These are phyloP conservation scores for Candida rishiriensis DNA, from an alignment of 805 yeast genomes.

Conservation along the genomic window DNA sequence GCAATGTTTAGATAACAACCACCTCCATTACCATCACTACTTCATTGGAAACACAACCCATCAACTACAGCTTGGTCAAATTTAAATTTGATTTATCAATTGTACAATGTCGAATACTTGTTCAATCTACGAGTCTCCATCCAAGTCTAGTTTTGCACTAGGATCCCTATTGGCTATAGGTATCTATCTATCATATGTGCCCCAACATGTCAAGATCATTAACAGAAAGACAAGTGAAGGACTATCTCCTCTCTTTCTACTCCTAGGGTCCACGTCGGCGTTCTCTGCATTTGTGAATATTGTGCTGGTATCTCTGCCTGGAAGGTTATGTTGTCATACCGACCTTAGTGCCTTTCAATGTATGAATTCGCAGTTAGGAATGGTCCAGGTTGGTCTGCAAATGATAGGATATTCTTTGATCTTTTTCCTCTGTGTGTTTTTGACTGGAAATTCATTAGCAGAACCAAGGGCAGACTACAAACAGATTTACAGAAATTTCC, in stretches of 20 bases:
- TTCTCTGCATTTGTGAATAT: conserved; percentile 64
- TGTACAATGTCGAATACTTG: conserved; percentile 26
- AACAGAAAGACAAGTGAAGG: conserved; percentile 68
- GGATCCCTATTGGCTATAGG: conserved; percentile 58
- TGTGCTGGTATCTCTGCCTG: conserved; percentile 53
- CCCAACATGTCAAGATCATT: conserved; percentile 65
- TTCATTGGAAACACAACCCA: no score
- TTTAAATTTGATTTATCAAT: no score
- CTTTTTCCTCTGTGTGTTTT: conserved; percentile 47
- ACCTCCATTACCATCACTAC: no score
- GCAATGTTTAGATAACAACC: no score
- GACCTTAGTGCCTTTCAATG: conserved; percentile 51
- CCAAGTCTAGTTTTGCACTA: conserved; percentile 41
- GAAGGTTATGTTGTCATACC: conserved; percentile 55
- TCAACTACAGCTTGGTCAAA: no score
- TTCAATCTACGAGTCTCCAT: conserved; percentile 44
- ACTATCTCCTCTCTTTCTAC: conserved; percentile 63
- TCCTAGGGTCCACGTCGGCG: conserved; percentile 70
- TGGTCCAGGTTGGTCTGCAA: conserved; percentile 64
- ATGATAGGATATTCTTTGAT: conserved; percentile 55
- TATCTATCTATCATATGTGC: conserved; percentile 65
- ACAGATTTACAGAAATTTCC: conserved; percentile 37
- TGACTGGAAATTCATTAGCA: conserved; percentile 41
- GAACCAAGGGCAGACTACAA: conserved; percentile 43
- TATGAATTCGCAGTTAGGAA: conserved; percentile 57